These are phyloP conservation scores for Aspergillus awamori DNA, from an alignment of 2,329 filamentous ascomycete species.

Conservation along the genomic window DNA sequence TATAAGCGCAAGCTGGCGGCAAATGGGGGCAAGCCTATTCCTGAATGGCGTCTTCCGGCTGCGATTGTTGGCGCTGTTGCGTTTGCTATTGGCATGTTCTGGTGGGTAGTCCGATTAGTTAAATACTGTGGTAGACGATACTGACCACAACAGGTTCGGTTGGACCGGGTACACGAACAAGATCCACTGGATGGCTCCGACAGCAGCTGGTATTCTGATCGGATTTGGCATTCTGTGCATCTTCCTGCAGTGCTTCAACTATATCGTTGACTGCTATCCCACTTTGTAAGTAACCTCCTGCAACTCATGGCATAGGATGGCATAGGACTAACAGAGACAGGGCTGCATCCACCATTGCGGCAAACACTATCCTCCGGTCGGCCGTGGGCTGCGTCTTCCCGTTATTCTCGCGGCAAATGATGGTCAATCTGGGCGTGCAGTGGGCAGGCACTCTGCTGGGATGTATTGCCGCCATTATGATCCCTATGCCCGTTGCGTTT, in stretches of 20 bases:
- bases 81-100: slow-evolving; percentile 43
- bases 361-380: slow-evolving; percentile 46
- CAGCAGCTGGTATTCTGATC: slow-evolving; percentile 32
- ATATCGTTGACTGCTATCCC: slow-evolving; percentile 46
- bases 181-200: slow-evolving; percentile 41
- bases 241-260: slow-evolving; percentile 41
- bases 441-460: slow-evolving; percentile 46
- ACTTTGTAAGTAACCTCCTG: slow-evolving; percentile 36
- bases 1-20: slow-evolving; percentile 37
- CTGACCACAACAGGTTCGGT: slow-evolving; percentile 28
- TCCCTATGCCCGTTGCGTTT: slow-evolving; percentile 42
- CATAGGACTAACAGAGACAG: slow-evolving; percentile 21
- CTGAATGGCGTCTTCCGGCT: slow-evolving; percentile 40
- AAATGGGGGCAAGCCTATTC: slow-evolving; percentile 34
- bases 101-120: slow-evolving; percentile 23
- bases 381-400: slow-evolving; percentile 43
- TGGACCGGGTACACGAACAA: slow-evolving; percentile 38
- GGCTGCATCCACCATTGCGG: slow-evolving; percentile 44
- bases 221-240: slow-evolving; percentile 39
- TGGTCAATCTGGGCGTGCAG: slow-evolving; percentile 41
- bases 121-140: background rate
- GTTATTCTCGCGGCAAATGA: slow-evolving; percentile 45
- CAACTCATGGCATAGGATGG: too few relatives aligned
- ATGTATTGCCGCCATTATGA: slow-evolving; percentile 39
- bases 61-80: slow-evolving; percentile 36